phyloP scores from a whole-genome alignment of 345 rosid species.

The Populus euphratica region DNA sequence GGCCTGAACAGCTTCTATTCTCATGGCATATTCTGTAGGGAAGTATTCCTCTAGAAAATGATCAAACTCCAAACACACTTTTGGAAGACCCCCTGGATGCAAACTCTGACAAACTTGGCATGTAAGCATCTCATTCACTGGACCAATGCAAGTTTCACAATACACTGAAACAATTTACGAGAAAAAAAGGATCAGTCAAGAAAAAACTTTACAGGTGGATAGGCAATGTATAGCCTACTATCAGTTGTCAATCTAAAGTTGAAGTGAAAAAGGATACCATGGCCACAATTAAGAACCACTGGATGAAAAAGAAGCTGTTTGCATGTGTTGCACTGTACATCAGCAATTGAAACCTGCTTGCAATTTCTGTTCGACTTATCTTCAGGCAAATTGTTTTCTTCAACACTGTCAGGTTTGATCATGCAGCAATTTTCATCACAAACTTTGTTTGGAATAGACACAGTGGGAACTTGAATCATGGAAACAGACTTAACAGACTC shows the following conservation, averaged over 20 bases:
- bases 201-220: background rate
- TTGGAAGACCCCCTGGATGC: constrained; percentile 56
- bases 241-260: background rate
- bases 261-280: constrained; percentile 47
- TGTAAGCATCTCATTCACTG: constrained; percentile 38
- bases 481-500: constrained; percentile 8
- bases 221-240: background rate
- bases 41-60: constrained; percentile 55
- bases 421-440: background rate
- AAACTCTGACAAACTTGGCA: constrained; percentile 60
- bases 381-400: constrained; percentile 16
- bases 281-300: constrained; percentile 76
- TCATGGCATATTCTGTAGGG: constrained; percentile 53
- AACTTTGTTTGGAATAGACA: background rate
- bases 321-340: constrained; percentile 67
- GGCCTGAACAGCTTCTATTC: constrained; percentile 39
- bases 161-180: constrained; percentile 42
- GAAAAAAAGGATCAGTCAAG: background rate
- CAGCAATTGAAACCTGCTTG: constrained; percentile 40
- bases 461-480: background rate
- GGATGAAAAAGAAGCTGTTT: constrained; percentile 59
- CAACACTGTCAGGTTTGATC: constrained; percentile 5
- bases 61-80: constrained; percentile 66
- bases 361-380: constrained; percentile 11
- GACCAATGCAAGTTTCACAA: constrained; percentile 58